A percentile compares a stretch with the other conserved stretches of the same genome.
phyloP scores from a whole-genome alignment of 768 basidiomycete species.

The Tylopilus vinaceipallidus region DNA sequence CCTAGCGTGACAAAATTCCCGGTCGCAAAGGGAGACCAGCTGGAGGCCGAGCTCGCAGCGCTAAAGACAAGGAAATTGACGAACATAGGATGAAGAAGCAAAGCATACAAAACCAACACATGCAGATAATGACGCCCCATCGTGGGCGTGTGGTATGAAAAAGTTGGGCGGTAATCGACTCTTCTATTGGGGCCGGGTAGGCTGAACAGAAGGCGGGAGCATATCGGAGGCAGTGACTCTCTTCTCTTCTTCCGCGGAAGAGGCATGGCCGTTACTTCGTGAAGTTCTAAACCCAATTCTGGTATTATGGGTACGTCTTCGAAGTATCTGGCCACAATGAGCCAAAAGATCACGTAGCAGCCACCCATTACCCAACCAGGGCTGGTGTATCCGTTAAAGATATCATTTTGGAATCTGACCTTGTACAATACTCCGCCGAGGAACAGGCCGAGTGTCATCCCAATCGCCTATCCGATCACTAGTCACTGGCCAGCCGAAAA shows the following conservation, averaged over 20 bases:
- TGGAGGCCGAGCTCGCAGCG: conserved; percentile 38
- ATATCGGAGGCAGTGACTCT: neutral
- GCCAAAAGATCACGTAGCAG: conserved; percentile 54
- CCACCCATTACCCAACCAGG: conserved; percentile 65
- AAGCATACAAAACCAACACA: conserved; percentile 71
- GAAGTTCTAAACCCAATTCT: conserved; percentile 11
- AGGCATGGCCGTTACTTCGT: neutral
- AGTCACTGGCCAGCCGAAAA: conserved; percentile 63
- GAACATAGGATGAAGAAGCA: conserved; percentile 69
- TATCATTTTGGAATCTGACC: conserved; percentile 49
- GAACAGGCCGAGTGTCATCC: conserved; percentile 64
- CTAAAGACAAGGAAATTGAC: conserved; percentile 67
- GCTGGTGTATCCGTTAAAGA: conserved; percentile 69
- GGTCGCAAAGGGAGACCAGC: conserved; percentile 60
- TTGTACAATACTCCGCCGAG: conserved; percentile 61
- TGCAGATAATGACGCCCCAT: conserved; percentile 55
- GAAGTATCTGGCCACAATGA: conserved; percentile 34
- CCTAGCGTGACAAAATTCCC: conserved; percentile 73
- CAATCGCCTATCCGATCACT: conserved; percentile 63
- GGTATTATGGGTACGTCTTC: conserved; percentile 35
- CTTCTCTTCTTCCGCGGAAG: conserved; percentile 3
- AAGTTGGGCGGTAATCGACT: conserved; percentile 8
- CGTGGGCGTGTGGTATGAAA: conserved; percentile 30
- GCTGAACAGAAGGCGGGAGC: neutral
- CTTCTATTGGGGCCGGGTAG: neutral